Evolutionary conservation across 1,284 basidiomycete species (phyloP), one percentile per base, ranked within the genome.

Genomic region (Boletus holoroseus): DNA sequence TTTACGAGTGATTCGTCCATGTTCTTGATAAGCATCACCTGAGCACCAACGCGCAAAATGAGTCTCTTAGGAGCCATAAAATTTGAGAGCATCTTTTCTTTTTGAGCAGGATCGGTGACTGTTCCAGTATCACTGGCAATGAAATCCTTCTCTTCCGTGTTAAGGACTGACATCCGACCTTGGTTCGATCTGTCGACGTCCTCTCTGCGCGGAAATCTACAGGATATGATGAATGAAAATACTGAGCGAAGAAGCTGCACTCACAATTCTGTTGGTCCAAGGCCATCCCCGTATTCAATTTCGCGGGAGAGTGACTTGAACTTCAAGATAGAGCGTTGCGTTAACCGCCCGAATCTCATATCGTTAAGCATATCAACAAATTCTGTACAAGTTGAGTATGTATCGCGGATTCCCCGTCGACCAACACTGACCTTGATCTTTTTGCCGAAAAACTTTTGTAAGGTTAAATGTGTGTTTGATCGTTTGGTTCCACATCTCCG

Each of bases 321-420:
- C 22, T 73, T 76, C 5, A 66, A 51, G 49, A 86, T 78, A 0
- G 86, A 86, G 5, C 70, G 64, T 7, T 67, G 55, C 7, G 79
- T 73, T 48, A 94, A 69, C n/a, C 64, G 67, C 4, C 93, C 93
- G 56, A 88, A 91, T 18, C 93, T 82, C 90, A 95, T 92, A 62
- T 91, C 88, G 66, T 93, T 94, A 41, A 96, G 76, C 84, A 95
- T 91, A 63, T 88, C 76, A 50, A 94, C 81, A 64, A 96, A 94
- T 20, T 76, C 91, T 92, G 59, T 18, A 45, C 5, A 34, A 32
- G 12, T 27, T 54, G 12, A 50, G 50, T 28, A 50, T 38, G 47
- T 28, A 28, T 15, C 24, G 42, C 15, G 32, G 38, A 36, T 31
- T 26, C 28, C 9, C 51, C 24, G 24, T 22, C 31, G 55, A 46